Conservation (phyloP, 192 early-diverging fungal species). For the Linnemannia zychae region DNA sequence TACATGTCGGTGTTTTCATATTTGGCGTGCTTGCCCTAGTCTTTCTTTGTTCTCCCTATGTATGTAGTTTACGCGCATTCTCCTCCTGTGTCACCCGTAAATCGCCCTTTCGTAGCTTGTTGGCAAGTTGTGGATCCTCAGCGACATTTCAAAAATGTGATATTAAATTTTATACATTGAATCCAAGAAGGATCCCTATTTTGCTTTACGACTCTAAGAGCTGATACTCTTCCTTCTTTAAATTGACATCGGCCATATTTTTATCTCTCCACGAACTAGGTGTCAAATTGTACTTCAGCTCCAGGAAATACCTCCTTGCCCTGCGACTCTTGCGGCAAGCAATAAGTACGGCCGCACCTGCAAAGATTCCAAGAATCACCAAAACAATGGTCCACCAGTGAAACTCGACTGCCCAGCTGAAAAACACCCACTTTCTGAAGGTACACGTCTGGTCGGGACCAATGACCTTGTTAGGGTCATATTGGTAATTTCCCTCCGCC, state of each 20-base stretch:
- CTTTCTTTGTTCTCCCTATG: no score
- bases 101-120: no score
- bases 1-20: no score
- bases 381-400: slow-evolving; percentile 24
- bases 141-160: neutral
- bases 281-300: neutral
- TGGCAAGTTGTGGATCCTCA: no score
- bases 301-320: neutral
- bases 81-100: no score
- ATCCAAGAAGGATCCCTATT: neutral
- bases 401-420: slow-evolving; percentile 14
- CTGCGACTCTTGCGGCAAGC: neutral
- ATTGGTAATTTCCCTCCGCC: slow-evolving; percentile 1
- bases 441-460: slow-evolving; percentile 24
- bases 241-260: neutral
- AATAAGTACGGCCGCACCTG: neutral
- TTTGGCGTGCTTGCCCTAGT: no score
- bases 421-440: neutral
- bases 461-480: slow-evolving; percentile 8
- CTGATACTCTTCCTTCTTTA: neutral
- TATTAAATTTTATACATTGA: neutral
- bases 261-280: neutral
- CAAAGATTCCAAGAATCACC: neutral
- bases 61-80: no score
- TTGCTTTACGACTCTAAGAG: neutral